Evolutionary conservation across 805 yeast genomes (phyloP).

Genomic region (Candida koratica): DNA sequence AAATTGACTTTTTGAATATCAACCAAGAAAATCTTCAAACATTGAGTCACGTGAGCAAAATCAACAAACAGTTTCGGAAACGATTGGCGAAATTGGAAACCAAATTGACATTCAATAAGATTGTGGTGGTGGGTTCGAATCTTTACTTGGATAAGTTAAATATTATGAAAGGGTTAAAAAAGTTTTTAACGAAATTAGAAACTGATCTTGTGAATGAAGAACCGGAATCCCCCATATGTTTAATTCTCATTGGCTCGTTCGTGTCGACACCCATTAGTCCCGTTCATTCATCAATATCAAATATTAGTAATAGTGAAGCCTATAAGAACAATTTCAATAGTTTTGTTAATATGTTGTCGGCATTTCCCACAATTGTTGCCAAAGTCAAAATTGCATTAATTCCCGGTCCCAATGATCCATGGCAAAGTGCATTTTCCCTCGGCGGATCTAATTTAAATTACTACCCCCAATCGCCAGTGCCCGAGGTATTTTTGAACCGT

Average conservation of each 20-base stretch:
- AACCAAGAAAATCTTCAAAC: slow-evolving; percentile 25
- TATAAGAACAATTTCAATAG: slow-evolving; percentile 71
- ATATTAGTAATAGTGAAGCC: slow-evolving; percentile 48
- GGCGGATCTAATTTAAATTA: slow-evolving; percentile 42
- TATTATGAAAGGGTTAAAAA: slow-evolving; percentile 60
- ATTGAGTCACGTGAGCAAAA: slow-evolving; percentile 45
- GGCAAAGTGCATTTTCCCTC: slow-evolving; percentile 70
- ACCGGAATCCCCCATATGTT: slow-evolving; percentile 52
- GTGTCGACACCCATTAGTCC: slow-evolving; percentile 60
- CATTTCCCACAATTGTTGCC: slow-evolving; percentile 51
- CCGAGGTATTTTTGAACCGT: slow-evolving; percentile 66
- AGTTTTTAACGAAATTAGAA: slow-evolving; percentile 54
- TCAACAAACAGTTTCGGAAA: slow-evolving; percentile 57
- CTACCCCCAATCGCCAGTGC: slow-evolving; percentile 67
- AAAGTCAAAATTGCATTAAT: slow-evolving; percentile 62
- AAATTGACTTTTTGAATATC: slow-evolving; percentile 61
- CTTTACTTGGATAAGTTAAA: slow-evolving; percentile 58
- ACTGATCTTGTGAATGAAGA: slow-evolving; percentile 19
- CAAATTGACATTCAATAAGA: slow-evolving; percentile 46
- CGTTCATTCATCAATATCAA: slow-evolving; percentile 45
- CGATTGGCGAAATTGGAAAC: slow-evolving; percentile 56
- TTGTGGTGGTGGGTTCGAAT: slow-evolving; percentile 74
- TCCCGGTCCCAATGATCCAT: slow-evolving; percentile 93
- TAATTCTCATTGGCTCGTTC: slow-evolving; percentile 84
- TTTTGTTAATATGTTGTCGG: slow-evolving; percentile 60